Conservation (phyloP, 768 basidiomycete species). For the Pleurotus cornucopiae region DNA sequence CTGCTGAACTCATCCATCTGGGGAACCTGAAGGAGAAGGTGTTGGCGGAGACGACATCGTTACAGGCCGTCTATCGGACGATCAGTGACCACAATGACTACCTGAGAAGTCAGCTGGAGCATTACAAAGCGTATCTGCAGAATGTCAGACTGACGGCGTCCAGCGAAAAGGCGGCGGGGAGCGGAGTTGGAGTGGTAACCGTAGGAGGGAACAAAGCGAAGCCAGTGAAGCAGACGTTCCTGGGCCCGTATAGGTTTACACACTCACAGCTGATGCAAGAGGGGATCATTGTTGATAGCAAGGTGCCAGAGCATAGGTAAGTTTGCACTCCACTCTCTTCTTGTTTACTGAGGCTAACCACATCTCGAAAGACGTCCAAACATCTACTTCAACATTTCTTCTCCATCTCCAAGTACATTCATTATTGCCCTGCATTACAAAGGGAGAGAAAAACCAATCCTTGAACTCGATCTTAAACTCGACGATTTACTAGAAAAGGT, state of each 20-base stretch:
- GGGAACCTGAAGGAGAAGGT: constrained; percentile 97
- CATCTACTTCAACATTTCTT: constrained; percentile 98
- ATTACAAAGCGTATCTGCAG: constrained; percentile 99
- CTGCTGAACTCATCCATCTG: constrained; percentile 92
- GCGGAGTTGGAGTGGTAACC: constrained; percentile 88
- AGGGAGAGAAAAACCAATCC: constrained; percentile 97
- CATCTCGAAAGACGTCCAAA: constrained; percentile 70
- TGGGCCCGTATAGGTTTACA: constrained; percentile 95
- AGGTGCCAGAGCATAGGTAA: constrained; percentile 95
- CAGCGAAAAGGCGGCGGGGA: constrained; percentile 82
- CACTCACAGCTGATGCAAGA: constrained; percentile 98
- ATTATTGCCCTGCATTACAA: constrained; percentile 99
- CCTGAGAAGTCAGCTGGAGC: constrained; percentile 90
- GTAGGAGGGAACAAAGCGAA: constrained; percentile 98
- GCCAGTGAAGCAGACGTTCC: constrained; percentile 73
- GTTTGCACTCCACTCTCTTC: constrained; percentile 16
- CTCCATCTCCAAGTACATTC: constrained; percentile 95
- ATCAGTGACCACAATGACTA: constrained; percentile 99
- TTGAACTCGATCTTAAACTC: constrained; percentile 99
- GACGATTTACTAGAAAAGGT: constrained; percentile 97
- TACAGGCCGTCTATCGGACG: constrained; percentile 98
- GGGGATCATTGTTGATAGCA: constrained; percentile 97
- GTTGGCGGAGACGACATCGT: constrained; percentile 79
- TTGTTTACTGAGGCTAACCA: neutral
- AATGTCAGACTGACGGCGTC: constrained; percentile 91